Base-by-base conservation (phyloP, 345 rosid genomes). In the Theobroma cacao region DNA sequence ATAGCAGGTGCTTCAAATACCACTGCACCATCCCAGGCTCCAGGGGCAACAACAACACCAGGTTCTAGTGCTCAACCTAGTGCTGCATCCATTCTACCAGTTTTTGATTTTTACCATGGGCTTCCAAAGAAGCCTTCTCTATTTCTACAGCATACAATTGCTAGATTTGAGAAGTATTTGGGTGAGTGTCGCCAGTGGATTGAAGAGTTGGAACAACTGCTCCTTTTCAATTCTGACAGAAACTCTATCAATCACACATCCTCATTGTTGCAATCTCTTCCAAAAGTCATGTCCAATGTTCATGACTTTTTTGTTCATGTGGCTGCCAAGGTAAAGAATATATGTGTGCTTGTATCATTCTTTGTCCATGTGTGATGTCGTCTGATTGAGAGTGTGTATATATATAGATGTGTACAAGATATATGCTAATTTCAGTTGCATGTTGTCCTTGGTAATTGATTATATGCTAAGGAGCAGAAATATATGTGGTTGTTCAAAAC, bases 221-320 rank as follows among this genome's bases (percentile, higher is more conserved):
- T 93, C 76, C 89, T 91, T 58, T 76, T 89, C 80, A 92, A 90
- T 84, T 87, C 97, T 62, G 93, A 89, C 58, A 88, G 86, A 87
- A 90, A 88, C 77, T 87, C 77, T 73, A 81, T 88, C 28, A 80
- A 76, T 77, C 84, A 83, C 12, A 83, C 89, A 78, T 88, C 92
- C 26, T 86, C 94, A 40, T 81, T 91, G 78, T 80, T 92, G 82
- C 94, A 88, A 76, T 90, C 98, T 84, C 97, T 96, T 82, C 99
- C 98, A 2, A 86, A 90, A 83, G 92, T 96, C 77, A 91, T 96
- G 91, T 87, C 92, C 84, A 92, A 96, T 84, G 92, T 91, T 75
- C 97, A 96, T 58, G 93, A 89, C 84, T 89, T 91, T 86, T 94
- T 94, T 87, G 92, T 96, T 78, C 98, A 94, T 82, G 95, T 91